Evolutionary conservation across 495 filamentous ascomycete genomes (phyloP).

Genomic region (Talaromyces nanjingensis): DNA sequence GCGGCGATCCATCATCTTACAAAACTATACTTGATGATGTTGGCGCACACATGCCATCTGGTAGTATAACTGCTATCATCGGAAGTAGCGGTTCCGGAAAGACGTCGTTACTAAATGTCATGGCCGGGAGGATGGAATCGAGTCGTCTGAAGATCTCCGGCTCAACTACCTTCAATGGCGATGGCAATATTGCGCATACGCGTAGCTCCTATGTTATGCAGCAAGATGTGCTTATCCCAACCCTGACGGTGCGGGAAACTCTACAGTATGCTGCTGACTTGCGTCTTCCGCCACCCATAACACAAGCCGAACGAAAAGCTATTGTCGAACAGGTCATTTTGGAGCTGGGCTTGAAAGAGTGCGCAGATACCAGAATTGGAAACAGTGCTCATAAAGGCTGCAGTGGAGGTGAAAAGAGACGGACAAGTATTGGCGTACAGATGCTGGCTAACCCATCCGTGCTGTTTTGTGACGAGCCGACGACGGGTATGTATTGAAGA

Average conservation of each 20-base stretch:
- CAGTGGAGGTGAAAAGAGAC: constrained; percentile 68
- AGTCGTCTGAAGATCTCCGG: constrained; percentile 46
- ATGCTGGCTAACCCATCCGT: constrained; percentile 68
- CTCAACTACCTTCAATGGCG: constrained; percentile 49
- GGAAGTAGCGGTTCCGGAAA: constrained; percentile 69
- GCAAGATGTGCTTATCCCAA: constrained; percentile 63
- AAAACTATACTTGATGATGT: constrained; percentile 46
- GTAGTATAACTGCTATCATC: constrained; percentile 65
- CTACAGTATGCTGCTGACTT: constrained; percentile 64
- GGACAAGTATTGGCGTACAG: constrained; percentile 68
- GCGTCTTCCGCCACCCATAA: constrained; percentile 55
- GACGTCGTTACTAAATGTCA: constrained; percentile 62
- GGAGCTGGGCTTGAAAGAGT: constrained; percentile 67
- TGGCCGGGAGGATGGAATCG: constrained; percentile 58
- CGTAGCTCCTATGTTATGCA: constrained; percentile 71
- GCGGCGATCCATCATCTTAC: not conserved
- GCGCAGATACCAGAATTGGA: constrained; percentile 63
- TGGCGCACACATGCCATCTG: constrained; percentile 47
- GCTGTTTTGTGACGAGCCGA: constrained; percentile 69
- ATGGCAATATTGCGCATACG: constrained; percentile 40
- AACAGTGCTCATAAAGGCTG: constrained; percentile 63
- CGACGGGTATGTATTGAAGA: constrained; percentile 34
- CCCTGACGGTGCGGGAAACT: constrained; percentile 67
- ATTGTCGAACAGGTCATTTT: constrained; percentile 69
- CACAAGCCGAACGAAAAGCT: constrained; percentile 44